These are phyloP conservation scores for Saccharum spontaneum DNA, from an alignment of 176 grass and related monocot genomes.

Conservation along the genomic window DNA sequence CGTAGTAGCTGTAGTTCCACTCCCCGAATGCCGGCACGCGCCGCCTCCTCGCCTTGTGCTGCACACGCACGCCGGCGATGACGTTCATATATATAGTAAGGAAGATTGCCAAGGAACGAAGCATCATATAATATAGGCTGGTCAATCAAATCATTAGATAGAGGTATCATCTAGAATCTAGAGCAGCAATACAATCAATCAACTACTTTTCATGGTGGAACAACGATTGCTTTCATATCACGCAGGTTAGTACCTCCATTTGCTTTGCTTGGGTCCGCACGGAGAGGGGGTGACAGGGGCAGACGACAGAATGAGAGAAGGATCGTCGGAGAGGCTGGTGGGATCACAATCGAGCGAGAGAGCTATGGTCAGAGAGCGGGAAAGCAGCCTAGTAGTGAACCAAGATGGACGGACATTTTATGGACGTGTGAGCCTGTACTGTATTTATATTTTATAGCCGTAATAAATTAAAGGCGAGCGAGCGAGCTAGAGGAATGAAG, in stretches of 20 bases:
- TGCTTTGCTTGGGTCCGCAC: background rate
- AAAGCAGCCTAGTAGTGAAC: background rate
- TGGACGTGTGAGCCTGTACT: background rate
- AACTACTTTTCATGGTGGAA: too few relatives aligned
- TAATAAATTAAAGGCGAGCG: background rate
- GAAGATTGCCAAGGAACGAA: too few relatives aligned
- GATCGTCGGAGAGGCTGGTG: too few relatives aligned
- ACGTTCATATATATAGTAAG: too few relatives aligned
- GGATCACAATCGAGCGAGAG: background rate
- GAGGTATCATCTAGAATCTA: too few relatives aligned
- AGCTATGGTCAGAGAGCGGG: background rate
- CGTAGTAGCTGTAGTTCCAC: conserved; percentile 51
- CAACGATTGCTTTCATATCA: too few relatives aligned
- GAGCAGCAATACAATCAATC: too few relatives aligned
- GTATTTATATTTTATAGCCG: background rate
- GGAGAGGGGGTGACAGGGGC: background rate
- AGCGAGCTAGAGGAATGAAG: too few relatives aligned
- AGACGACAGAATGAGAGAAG: background rate
- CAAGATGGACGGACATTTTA: background rate
- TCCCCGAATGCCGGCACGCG: conserved; percentile 49
- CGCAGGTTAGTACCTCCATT: background rate
- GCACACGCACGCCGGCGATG: background rate
- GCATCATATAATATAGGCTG: background rate
- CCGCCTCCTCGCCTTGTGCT: conserved; percentile 8
- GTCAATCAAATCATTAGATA: too few relatives aligned